Conservation (phyloP, 2,329 filamentous ascomycete genomes). For the Stagonosporopsis cucurbitacearum region DNA sequence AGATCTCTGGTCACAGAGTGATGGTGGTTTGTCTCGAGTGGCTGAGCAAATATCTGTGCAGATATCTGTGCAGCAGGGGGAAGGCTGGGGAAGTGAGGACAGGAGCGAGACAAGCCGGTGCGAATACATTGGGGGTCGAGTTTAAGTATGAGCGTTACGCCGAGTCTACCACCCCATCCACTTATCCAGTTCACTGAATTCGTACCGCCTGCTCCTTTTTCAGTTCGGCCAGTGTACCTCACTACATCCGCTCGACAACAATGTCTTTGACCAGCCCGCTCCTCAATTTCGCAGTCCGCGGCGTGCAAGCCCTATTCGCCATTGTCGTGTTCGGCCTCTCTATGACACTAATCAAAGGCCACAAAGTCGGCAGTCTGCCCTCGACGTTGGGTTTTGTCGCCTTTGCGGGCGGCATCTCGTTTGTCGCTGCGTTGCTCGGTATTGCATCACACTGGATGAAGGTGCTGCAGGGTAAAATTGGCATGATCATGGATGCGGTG, state of each 20-base stretch:
- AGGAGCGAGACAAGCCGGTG: neutral
- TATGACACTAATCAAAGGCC: conserved; percentile 25
- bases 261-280: conserved; percentile 6
- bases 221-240: neutral
- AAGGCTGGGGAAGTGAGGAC: neutral
- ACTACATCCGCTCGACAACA: neutral
- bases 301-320: conserved; percentile 29
- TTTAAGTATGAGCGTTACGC: neutral
- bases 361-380: conserved; percentile 19
- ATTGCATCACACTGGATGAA: conserved; percentile 23
- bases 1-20: neutral
- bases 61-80: neutral
- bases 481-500: conserved; percentile 20
- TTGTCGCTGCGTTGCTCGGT: conserved; percentile 27
- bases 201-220: neutral
- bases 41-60: neutral
- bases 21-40: neutral
- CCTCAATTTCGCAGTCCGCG: conserved; percentile 26
- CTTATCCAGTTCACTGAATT: neutral
- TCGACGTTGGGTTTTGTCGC: conserved; percentile 21
- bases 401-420: conserved; percentile 26
- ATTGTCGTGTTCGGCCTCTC: conserved; percentile 32
- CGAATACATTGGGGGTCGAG: neutral
- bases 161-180: neutral
- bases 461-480: conserved; percentile 23